Evolutionary conservation across 805 yeast genomes (phyloP), one percentile per base, ranked within the genome.

Genomic region (Millerozyma miso): DNA sequence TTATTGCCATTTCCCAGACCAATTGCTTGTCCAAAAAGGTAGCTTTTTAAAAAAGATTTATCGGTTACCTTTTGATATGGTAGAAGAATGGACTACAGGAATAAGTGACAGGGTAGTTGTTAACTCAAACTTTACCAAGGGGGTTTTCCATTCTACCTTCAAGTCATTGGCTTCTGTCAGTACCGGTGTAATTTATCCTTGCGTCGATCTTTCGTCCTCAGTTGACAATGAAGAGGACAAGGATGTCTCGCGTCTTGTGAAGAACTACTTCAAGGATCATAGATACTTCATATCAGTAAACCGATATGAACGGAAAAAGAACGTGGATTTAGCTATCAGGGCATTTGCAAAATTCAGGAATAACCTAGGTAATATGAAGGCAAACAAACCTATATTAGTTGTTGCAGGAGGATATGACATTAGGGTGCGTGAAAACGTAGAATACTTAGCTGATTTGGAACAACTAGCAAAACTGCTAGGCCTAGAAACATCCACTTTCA

Each of bases 1-100:
- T 58, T 93, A 93, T 62, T 90, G 99, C 56, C 99, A 93, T 67
- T 91, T 91, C 62, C 99, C 99, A 0, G 99, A 93, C 62, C 84
- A 85, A 56, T 69, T 84, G 38, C 67, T 91, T 35, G 83, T 96
- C 0, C 45, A 48, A 33, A 82, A 83, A 41, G 67, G 74, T 2
- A 67, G 82, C 2, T 19, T 73, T 1, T 19, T 84, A 6, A 83
- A 88, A 53, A 67, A 64, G 46, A 39, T 85, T 0, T 93, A 93
- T 63, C 71, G 99, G 48, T 40, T 75, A 3, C 93, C 96, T 1
- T 91, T 93, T 62, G 96, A 93, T 61, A 51, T 66, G n/a, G 64
- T 85, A 17, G 99, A 93, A 63, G 88, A 87, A 51, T 72, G 85
- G 65, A 76, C 95, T 1, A 88, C 95, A 23, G 72, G 81, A 16